A percentile compares a stretch with the other conserved stretches of the same genome.
Evolutionary conservation across 2,329 filamentous ascomycete genomes (phyloP).

Genomic region (Colletotrichum nymphaeae): DNA sequence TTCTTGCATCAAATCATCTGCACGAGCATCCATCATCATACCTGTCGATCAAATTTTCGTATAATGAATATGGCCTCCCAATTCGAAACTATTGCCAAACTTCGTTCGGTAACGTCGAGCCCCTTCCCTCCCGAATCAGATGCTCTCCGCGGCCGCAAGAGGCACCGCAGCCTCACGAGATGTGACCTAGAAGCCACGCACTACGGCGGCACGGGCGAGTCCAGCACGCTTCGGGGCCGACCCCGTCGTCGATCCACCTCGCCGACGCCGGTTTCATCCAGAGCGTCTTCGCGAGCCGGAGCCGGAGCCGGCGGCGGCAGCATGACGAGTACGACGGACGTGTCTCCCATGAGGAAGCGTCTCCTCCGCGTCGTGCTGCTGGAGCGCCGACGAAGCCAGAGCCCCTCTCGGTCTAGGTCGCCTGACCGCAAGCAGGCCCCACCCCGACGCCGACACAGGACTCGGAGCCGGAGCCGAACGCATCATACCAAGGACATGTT

Average conservation of each 20-base stretch:
- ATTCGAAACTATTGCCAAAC: slow-evolving; percentile 12
- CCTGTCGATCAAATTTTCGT: not conserved
- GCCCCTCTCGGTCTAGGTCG: slow-evolving; percentile 52
- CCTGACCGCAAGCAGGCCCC: slow-evolving; percentile 46
- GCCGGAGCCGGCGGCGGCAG: too few species aligned
- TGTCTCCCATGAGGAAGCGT: slow-evolving; percentile 54
- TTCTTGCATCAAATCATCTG: not conserved
- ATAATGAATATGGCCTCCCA: slow-evolving; percentile 13
- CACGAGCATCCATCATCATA: not conserved
- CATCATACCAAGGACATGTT: slow-evolving; percentile 21
- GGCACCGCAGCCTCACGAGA: slow-evolving; percentile 51
- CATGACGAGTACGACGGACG: slow-evolving; percentile 41
- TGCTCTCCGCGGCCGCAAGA: slow-evolving; percentile 49
- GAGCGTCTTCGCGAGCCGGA: slow-evolving; percentile 45
- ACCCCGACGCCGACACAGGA: slow-evolving; percentile 49
- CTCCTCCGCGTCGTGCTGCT: slow-evolving; percentile 54
- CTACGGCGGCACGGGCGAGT: slow-evolving; percentile 52
- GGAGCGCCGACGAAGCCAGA: slow-evolving; percentile 56
- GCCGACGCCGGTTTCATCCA: slow-evolving; percentile 44
- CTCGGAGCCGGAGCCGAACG: slow-evolving; percentile 50
- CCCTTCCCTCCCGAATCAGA: slow-evolving; percentile 34
- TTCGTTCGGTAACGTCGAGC: slow-evolving; percentile 18
- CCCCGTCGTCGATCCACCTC: slow-evolving; percentile 54
- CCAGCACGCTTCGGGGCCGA: slow-evolving; percentile 55
- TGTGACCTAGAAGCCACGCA: slow-evolving; percentile 46